Conservation (phyloP, 352 stramenopile genomes). For the Globisporangium rhizosaccharum region DNA sequence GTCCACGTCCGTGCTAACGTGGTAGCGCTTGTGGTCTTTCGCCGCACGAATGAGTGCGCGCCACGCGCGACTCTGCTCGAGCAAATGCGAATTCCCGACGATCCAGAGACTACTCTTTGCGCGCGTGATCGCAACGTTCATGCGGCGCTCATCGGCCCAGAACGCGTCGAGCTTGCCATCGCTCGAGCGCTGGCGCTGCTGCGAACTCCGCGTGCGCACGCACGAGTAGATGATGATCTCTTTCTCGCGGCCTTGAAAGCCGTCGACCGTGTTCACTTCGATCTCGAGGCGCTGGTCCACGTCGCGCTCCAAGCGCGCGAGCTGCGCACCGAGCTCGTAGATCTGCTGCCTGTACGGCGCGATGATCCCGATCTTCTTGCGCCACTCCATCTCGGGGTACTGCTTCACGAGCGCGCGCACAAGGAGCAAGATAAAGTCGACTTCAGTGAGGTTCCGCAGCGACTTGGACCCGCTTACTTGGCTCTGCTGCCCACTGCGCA, state of each 20-base stretch:
- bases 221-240: conserved; percentile 98
- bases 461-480: conserved; percentile 70
- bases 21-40: conserved; percentile 46
- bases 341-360: conserved; percentile 98
- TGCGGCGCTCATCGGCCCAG: conserved; percentile 94
- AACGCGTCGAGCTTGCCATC: conserved; percentile 70
- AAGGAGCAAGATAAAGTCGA: conserved; percentile 80
- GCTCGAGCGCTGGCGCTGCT: conserved; percentile 21
- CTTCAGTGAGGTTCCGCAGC: conserved; percentile 70
- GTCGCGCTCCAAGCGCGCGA: conserved; percentile 58
- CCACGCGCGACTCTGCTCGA: conserved; percentile 68
- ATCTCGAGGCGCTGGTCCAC: conserved; percentile 42
- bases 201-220: conserved; percentile 89
- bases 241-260: conserved; percentile 96
- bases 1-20: conserved; percentile 22
- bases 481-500: conserved; percentile 52
- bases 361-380: conserved; percentile 95
- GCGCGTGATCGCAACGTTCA: conserved; percentile 98
- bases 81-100: conserved; percentile 65
- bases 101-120: conserved; percentile 94
- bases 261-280: conserved; percentile 95
- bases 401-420: conserved; percentile 89
- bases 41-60: conserved; percentile 57
- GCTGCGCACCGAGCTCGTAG: conserved; percentile 81
- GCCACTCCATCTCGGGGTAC: conserved; percentile 56